Percentiles rank a stretch among this genome's conserved stretches.
These are phyloP conservation scores for Ramularia collo-cygni DNA, from an alignment of 2,329 filamentous ascomycete genomes.

Conservation along the genomic window DNA sequence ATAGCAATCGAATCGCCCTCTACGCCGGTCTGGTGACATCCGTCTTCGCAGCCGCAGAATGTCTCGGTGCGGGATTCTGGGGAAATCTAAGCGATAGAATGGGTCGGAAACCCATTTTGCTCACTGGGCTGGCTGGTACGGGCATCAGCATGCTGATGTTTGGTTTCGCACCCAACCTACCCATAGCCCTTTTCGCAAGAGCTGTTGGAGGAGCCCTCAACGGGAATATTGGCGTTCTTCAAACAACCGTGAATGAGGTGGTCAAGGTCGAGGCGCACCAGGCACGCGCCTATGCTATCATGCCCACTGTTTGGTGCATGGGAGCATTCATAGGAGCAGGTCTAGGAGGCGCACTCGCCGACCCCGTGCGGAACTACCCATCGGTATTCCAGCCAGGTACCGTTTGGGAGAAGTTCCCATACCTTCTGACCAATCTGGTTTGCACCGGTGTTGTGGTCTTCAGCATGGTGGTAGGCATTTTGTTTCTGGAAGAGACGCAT, in stretches of 20 bases:
- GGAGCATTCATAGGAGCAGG: slow-evolving; percentile 91
- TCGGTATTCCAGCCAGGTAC: slow-evolving; percentile 62
- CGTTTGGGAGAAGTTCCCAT: slow-evolving; percentile 81
- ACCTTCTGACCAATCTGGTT: slow-evolving; percentile 86
- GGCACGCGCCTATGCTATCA: slow-evolving; percentile 89
- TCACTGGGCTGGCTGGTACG: slow-evolving; percentile 84
- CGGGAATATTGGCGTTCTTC: slow-evolving; percentile 90
- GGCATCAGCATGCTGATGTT: slow-evolving; percentile 89
- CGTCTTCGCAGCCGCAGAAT: slow-evolving; percentile 92
- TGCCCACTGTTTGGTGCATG: slow-evolving; percentile 97
- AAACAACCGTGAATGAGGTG: slow-evolving; percentile 91
- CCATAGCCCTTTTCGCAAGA: slow-evolving; percentile 76
- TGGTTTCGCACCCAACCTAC: slow-evolving; percentile 77
- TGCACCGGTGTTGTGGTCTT: slow-evolving; percentile 71
- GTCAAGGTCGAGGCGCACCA: slow-evolving; percentile 91
- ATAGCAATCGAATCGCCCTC: slow-evolving; percentile 73
- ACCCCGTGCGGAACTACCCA: slow-evolving; percentile 79
- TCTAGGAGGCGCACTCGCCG: slow-evolving; percentile 81
- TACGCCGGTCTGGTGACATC: slow-evolving; percentile 96
- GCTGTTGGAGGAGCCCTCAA: slow-evolving; percentile 88
- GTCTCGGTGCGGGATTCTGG: slow-evolving; percentile 88
- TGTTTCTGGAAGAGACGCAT: slow-evolving; percentile 94
- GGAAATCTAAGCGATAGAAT: slow-evolving; percentile 85
- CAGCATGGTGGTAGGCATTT: slow-evolving; percentile 68
- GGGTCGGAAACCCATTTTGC: slow-evolving; percentile 84